phyloP scores from a whole-genome alignment of 495 filamentous ascomycete species.

The Annulohypoxylon moriforme region DNA sequence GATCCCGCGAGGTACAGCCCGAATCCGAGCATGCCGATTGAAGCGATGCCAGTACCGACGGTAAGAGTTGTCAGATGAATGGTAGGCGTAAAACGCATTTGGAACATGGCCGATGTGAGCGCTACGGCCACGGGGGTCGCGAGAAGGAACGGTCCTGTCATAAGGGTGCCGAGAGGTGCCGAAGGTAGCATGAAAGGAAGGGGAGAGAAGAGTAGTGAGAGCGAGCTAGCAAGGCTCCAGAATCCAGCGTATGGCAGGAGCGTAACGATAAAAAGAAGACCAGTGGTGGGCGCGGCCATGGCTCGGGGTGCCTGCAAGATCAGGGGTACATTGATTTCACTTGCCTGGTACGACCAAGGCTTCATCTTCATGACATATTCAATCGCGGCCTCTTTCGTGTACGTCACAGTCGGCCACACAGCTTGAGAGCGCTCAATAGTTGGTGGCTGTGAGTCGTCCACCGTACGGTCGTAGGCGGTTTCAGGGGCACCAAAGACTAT shows the following conservation, averaged over 20 bases:
- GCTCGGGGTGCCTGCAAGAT: constrained; percentile 58
- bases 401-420: constrained; percentile 44
- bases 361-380: constrained; percentile 54
- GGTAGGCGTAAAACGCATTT: constrained; percentile 44
- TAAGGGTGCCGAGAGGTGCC: constrained; percentile 54
- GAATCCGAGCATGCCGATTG: constrained; percentile 55
- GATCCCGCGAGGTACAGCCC: constrained; percentile 53
- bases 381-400: constrained; percentile 45
- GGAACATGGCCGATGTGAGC: constrained; percentile 41
- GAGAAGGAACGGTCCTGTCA: constrained; percentile 56
- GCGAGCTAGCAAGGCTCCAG: constrained; percentile 55
- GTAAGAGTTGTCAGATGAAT: constrained; percentile 48
- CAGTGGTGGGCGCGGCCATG: constrained; percentile 57
- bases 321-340: constrained; percentile 35
- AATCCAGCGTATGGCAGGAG: constrained; percentile 55
- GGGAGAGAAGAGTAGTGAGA: constrained; percentile 60
- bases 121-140: constrained; percentile 44
- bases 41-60: constrained; percentile 50
- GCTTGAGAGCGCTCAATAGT: constrained; percentile 48
- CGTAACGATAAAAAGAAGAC: constrained; percentile 56
- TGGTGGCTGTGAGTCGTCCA: constrained; percentile 42
- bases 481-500: constrained; percentile 61
- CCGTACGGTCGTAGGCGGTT: constrained; percentile 58
- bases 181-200: constrained; percentile 57
- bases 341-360: constrained; percentile 50